These are phyloP conservation scores for Daldinia childiae DNA, from an alignment of 495 filamentous ascomycete species.

Conservation along the genomic window DNA sequence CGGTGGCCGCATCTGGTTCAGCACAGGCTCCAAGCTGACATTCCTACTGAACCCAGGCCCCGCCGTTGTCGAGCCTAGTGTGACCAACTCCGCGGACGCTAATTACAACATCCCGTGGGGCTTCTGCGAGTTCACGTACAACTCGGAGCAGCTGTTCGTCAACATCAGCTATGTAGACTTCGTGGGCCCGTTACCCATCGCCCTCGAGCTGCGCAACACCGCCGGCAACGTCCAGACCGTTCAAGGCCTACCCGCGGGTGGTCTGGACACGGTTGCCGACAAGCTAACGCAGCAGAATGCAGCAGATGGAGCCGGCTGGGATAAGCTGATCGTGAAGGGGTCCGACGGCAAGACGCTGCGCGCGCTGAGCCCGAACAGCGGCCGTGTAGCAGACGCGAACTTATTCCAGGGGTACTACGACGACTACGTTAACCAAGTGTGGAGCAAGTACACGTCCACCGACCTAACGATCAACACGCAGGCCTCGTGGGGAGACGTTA, in stretches of 20 bases:
- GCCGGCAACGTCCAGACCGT: constrained; percentile 64
- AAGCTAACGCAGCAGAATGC: constrained; percentile 62
- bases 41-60: constrained; percentile 77
- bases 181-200: constrained; percentile 68
- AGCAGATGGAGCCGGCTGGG: constrained; percentile 69
- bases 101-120: constrained; percentile 73
- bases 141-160: constrained; percentile 71
- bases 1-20: constrained; percentile 78
- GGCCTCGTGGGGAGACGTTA: constrained; percentile 56
- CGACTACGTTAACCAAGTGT: constrained; percentile 70
- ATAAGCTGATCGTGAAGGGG: constrained; percentile 64
- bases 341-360: constrained; percentile 64
- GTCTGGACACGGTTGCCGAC: constrained; percentile 64
- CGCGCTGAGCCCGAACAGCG: constrained; percentile 73
- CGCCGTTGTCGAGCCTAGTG: constrained; percentile 74
- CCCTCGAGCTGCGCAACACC: constrained; percentile 66
- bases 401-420: constrained; percentile 72
- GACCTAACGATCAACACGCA: constrained; percentile 72
- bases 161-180: constrained; percentile 84
- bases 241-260: constrained; percentile 64
- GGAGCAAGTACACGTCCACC: constrained; percentile 63
- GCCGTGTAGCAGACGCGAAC: constrained; percentile 58
- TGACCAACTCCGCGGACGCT: constrained; percentile 70
- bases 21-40: constrained; percentile 61
- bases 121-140: constrained; percentile 81